Conservation (phyloP, 73 alveolate genomes). For the Paramecium tetraurelia region DNA sequence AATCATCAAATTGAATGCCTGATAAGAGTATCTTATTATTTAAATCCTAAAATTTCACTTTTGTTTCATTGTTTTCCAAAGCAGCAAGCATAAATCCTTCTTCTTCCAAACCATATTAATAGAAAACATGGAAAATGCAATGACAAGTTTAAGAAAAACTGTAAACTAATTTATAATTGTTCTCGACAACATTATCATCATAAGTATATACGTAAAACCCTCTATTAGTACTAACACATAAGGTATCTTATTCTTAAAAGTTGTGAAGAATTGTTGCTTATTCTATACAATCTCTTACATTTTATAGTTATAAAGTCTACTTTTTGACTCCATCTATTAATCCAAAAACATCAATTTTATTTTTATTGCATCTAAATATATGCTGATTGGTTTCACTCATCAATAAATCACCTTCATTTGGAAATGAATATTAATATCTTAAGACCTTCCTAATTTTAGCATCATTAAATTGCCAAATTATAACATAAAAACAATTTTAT, state of each 20-base stretch:
- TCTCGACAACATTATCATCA: background rate
- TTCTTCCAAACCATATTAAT: slow-evolving; percentile 26
- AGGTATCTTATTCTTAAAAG: background rate
- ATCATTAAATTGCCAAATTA: background rate
- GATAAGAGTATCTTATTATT: background rate
- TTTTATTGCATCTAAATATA: slow-evolving; percentile 37
- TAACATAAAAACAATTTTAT: background rate
- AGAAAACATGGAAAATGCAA: background rate
- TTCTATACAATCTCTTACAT: slow-evolving; percentile 28
- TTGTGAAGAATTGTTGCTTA: background rate
- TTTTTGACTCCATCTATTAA: background rate
- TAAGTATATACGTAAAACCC: slow-evolving; percentile 17
- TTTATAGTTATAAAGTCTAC: background rate
- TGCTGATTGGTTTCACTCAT: slow-evolving; percentile 13
- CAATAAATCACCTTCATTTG: slow-evolving; percentile 20
- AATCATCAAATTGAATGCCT: background rate
- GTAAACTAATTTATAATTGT: background rate
- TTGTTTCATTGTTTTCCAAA: slow-evolving; percentile 1
- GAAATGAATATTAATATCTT: background rate
- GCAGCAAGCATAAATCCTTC: slow-evolving; percentile 39
- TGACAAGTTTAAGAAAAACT: background rate
- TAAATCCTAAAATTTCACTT: background rate
- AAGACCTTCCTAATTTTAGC: background rate
- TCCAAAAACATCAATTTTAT: slow-evolving; percentile 9
- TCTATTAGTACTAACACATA: slow-evolving; percentile 33